Conservation (phyloP, 768 basidiomycete genomes). For the Guyanaporus albipodus region DNA sequence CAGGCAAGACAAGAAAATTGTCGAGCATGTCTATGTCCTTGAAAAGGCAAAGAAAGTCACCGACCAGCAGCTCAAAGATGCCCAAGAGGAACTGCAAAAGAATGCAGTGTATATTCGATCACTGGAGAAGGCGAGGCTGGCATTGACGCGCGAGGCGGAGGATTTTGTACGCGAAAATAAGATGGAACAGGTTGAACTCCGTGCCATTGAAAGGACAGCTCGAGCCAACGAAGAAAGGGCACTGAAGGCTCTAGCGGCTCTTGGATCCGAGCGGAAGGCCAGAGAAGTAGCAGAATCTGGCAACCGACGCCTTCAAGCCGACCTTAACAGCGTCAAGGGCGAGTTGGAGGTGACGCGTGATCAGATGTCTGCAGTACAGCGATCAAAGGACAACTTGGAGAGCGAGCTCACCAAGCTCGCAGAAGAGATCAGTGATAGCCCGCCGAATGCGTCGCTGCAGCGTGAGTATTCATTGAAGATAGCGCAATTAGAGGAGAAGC, state of each 20-base stretch:
- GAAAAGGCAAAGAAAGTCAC: slow-evolving; percentile 95
- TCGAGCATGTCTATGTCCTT: slow-evolving; percentile 94
- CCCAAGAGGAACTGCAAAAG: slow-evolving; percentile 72
- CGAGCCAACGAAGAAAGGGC: slow-evolving; percentile 60
- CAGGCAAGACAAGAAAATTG: slow-evolving; percentile 94
- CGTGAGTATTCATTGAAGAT: slow-evolving; percentile 64
- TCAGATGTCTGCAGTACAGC: slow-evolving; percentile 49
- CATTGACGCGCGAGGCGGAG: slow-evolving; percentile 76
- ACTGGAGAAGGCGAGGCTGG: slow-evolving; percentile 76
- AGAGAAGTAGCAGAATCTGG: slow-evolving; percentile 65
- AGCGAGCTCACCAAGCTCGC: slow-evolving; percentile 62
- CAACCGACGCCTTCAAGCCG: slow-evolving; percentile 54
- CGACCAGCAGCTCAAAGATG: slow-evolving; percentile 82
- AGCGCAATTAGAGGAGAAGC: slow-evolving; percentile 54
- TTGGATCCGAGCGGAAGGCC: slow-evolving; percentile 64
- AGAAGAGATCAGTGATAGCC: slow-evolving; percentile 50
- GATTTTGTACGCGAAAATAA: slow-evolving; percentile 75
- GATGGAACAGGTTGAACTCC: slow-evolving; percentile 58
- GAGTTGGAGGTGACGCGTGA: slow-evolving; percentile 56
- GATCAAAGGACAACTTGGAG: slow-evolving; percentile 65
- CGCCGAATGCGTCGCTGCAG: slow-evolving; percentile 55
- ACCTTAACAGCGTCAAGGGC: slow-evolving; percentile 51
- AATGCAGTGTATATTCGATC: slow-evolving; percentile 76
- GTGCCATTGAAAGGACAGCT: slow-evolving; percentile 65
- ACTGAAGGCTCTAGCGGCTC: slow-evolving; percentile 49